Evolutionary conservation across 208 protist species (phyloP).

Genomic region (Leishmania braziliensis): DNA sequence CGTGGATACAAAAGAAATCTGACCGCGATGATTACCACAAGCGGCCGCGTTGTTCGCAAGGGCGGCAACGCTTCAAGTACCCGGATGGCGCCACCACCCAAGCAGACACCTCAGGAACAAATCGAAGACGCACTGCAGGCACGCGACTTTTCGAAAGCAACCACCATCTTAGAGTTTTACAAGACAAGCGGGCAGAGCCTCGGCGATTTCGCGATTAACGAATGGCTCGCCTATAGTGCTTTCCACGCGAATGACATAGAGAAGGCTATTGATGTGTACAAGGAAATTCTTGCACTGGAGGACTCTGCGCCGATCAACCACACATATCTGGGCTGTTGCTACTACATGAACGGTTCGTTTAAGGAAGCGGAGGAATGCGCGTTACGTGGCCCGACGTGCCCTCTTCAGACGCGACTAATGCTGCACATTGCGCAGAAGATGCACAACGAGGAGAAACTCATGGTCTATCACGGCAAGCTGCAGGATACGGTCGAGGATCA

Average conservation of each 20-base stretch:
- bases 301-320: conserved; percentile 69
- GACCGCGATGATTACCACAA: conserved; percentile 61
- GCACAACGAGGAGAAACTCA: conserved; percentile 93
- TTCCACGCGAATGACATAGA: conserved; percentile 95
- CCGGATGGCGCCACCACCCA: conserved; percentile 33
- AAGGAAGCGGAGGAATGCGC: conserved; percentile 91
- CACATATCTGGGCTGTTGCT: conserved; percentile 84
- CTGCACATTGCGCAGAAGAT: conserved; percentile 95
- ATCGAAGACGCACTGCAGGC: conserved; percentile 87
- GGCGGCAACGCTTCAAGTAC: conserved; percentile 29
- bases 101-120: conserved; percentile 73
- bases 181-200: conserved; percentile 75
- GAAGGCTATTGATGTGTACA: conserved; percentile 92
- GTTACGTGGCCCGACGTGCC: conserved; percentile 70
- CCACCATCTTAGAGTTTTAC: conserved; percentile 91
- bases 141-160: conserved; percentile 90
- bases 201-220: conserved; percentile 76
- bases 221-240: conserved; percentile 94
- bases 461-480: conserved; percentile 93
- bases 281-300: conserved; percentile 76
- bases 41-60: conserved; percentile 76
- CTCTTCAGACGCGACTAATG: conserved; percentile 93
- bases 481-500: conserved; percentile 91
- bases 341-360: conserved; percentile 85
- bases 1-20: not conserved